Evolutionary conservation across 2,329 filamentous ascomycete genomes (phyloP), one percentile per base, ranked within the genome.

Genomic region (Fusarium sp.): DNA sequence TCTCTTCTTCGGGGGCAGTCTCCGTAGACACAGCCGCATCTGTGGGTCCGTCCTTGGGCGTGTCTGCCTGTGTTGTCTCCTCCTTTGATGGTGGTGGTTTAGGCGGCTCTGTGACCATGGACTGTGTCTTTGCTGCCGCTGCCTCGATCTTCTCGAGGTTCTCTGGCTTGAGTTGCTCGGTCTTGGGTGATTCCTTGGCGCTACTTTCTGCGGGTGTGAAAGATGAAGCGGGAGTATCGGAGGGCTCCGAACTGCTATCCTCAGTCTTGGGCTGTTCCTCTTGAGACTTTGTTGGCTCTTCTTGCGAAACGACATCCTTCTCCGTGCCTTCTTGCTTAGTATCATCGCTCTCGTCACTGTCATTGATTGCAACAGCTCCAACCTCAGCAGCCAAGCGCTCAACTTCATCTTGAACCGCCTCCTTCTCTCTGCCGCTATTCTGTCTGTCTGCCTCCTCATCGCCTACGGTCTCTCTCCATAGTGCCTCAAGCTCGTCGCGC

Each of bases 401-500:
- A 4, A 87, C 77, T 72, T 86, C 84, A 21, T 85, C 82, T 14
- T 84, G 80, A 6, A 82, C 75, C 4, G 84, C 79, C 12, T 80
- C 73, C 56, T 80, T 79, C 27, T 73, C 69, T 28, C 76, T 72
- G 14, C 73, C 75, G 13, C 65, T 59, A 63, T 82, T 71, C 74
- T 87, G 86, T 63, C 81, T 84, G 72, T 82, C 82, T 23, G 86
- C 86, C 73, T 89, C 84, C 66, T 87, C 82, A 25, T 89, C 82
- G 6, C 92, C 88, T 10, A 92, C 90, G 1, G 91, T 86, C 47
- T 82, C 80, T 23, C 88, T 84, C 94, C 94, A 98, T 55, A 93
- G 74, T 5, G 77, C 79, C 77, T 98, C 93, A 18, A 99, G 83
- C 76, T 98, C 95, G 3, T 93, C 89, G 11, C 87, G 80, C 96